Conservation (phyloP, 73 alveolate species). For the Tetrahymena malaccensis region DNA sequence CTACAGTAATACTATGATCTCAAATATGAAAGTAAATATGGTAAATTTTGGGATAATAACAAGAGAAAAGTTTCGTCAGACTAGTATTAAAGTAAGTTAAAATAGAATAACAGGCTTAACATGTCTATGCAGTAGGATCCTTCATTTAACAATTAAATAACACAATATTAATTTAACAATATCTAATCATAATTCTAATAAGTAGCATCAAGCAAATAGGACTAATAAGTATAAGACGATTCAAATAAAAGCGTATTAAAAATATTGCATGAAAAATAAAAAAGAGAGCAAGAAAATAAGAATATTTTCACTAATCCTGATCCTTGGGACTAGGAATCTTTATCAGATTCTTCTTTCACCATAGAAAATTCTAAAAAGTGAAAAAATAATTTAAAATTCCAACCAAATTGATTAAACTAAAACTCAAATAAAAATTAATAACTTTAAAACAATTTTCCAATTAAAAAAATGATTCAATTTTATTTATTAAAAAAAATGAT, state of each 20-base stretch:
- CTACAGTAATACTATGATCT: not conserved
- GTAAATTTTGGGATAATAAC: not conserved
- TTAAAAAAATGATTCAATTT: too few species aligned
- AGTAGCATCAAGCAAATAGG: not conserved
- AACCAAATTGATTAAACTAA: too few species aligned
- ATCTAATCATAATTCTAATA: not conserved
- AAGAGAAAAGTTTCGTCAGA: not conserved
- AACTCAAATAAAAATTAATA: too few species aligned
- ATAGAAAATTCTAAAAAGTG: not conserved
- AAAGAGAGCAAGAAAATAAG: not conserved
- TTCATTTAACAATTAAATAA: not conserved
- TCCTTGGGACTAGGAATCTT: not conserved
- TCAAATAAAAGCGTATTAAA: not conserved
- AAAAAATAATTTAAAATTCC: not conserved
- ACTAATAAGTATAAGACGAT: not conserved
- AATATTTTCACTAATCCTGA: not conserved
- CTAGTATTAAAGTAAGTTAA: not conserved
- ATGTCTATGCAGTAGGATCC: not conserved
- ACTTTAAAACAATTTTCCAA: too few species aligned
- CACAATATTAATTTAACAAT: not conserved
- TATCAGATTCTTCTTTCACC: not conserved
- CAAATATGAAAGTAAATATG: not conserved
- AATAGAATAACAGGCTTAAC: not conserved
- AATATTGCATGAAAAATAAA: not conserved
- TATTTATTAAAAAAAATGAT: too few species aligned